Conservation (phyloP, 257 asterid species). For the Cinchona pubescens region DNA sequence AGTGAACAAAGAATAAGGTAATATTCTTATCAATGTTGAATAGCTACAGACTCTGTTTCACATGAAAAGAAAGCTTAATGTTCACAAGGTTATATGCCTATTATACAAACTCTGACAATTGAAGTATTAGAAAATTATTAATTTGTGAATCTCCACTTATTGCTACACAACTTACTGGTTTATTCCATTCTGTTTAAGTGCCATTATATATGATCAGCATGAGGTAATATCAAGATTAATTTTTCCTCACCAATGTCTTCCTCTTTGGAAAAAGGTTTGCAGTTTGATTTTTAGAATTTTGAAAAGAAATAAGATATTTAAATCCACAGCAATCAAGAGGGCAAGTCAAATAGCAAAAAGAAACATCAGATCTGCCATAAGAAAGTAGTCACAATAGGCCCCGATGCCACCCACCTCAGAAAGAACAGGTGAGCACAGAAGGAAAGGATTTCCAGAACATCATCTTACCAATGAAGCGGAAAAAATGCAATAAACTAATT, state of each 20-base stretch:
- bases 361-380: too few species aligned
- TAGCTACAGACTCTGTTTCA: not conserved
- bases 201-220: not conserved
- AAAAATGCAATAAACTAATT: conserved; percentile 13
- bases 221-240: not conserved
- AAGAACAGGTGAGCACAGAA: conserved; percentile 2
- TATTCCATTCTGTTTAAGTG: not conserved
- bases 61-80: too few species aligned
- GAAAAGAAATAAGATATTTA: not conserved
- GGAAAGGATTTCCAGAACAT: conserved; percentile 5
- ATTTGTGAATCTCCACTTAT: too few species aligned
- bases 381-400: not conserved
- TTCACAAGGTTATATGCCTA: not conserved
- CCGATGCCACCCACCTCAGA: not conserved
- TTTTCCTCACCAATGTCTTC: not conserved
- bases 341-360: not conserved
- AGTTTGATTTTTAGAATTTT: too few species aligned
- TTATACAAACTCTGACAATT: not conserved
- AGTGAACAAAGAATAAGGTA: not conserved
- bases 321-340: not conserved
- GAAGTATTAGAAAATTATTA: not conserved
- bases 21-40: too few species aligned
- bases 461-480: conserved; percentile 7
- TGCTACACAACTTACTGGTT: not conserved
- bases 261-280: not conserved